Base-by-base conservation (phyloP, 495 filamentous ascomycete species). In the Xylaria sp. region DNA sequence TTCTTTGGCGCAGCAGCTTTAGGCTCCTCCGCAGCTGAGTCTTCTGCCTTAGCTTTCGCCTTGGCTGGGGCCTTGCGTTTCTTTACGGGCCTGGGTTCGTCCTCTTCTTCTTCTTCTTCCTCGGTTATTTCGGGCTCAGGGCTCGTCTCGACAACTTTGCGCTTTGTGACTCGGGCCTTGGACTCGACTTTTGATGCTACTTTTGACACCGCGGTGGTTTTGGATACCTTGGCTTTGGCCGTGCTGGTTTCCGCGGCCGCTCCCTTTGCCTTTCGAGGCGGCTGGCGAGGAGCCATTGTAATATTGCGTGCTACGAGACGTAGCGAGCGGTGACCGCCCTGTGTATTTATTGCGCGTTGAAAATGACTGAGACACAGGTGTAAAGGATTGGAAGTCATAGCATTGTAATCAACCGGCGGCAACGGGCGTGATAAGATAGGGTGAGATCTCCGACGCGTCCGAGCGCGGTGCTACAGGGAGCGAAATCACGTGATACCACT, bases 1-100 rank as follows among this genome's bases (percentile, higher is more conserved):
- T 88, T 87, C 74, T 84, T 86, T 9, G 68, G 59, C 15, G 50
- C 59, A 17, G 73, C 59, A 21, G 73, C 67, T 64, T 76, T 76
- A 0, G 81, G 77, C 69, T 82, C 77, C 35, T 77, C 74, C 2
- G 59, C 48, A 58, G 37, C 40, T 19, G 71, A 64, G 31, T 76
- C 70, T 65, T 77, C 70, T 15, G 76, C 71, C 43, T 80, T 68
- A 68, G 71, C 68, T 40, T 78, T 77, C 31, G 74, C 74, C 12
- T 59, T 74, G 17, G 52, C 61, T 24, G 74, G 72, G 3, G 75
- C 65, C 73, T 85, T 85, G 58, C 81, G 82, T 71, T 81, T 83
- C 68, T 76, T 70, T 12, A 62, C 67, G 21, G 72, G 61, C 62
- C 73, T 74, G 6, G 69, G 19, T 26, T 59, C 67, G 17, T 59